These are phyloP conservation scores for Alloteropsis semialata DNA, from an alignment of 176 grass and related monocot species.

Conservation along the genomic window DNA sequence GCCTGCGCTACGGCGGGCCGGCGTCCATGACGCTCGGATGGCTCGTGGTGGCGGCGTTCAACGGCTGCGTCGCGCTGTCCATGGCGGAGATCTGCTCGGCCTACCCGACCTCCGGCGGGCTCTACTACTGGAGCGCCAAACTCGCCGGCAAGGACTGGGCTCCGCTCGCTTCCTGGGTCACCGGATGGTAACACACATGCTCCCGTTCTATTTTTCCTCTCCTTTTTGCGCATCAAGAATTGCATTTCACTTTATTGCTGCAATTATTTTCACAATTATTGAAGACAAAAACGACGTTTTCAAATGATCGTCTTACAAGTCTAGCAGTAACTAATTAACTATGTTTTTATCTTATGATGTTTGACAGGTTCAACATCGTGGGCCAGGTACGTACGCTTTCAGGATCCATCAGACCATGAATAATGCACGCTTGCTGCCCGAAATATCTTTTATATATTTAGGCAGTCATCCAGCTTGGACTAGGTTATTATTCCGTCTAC, in stretches of 20 bases:
- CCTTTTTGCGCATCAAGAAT: too few species aligned
- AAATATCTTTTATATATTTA: too few species aligned
- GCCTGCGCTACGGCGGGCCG: constrained; percentile 58
- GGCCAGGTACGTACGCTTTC: constrained; percentile 49
- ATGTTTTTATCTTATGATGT: not conserved
- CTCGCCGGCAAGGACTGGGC: constrained; percentile 73
- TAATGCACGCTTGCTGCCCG: too few species aligned
- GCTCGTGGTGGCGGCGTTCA: constrained; percentile 47
- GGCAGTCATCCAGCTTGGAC: not conserved
- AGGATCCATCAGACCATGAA: not conserved
- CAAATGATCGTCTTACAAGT: not conserved
- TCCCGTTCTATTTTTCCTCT: not conserved
- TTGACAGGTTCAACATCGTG: constrained; percentile 61
- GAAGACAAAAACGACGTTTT: not conserved
- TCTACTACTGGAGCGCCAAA: constrained; percentile 88
- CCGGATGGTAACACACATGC: constrained; percentile 52
- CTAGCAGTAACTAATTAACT: too few species aligned
- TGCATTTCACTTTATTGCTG: too few species aligned
- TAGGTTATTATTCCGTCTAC: too few species aligned
- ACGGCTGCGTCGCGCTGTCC: constrained; percentile 44
- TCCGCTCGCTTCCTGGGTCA: constrained; percentile 64
- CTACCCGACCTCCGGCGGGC: constrained; percentile 70
- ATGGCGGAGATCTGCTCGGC: constrained; percentile 89
- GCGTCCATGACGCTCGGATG: constrained; percentile 57
- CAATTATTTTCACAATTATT: not conserved